Percentiles rank a stretch among this genome's conserved stretches.
These are phyloP conservation scores for Chlorella ohadii DNA, from an alignment of 139 green algal genomes.

Conservation along the genomic window DNA sequence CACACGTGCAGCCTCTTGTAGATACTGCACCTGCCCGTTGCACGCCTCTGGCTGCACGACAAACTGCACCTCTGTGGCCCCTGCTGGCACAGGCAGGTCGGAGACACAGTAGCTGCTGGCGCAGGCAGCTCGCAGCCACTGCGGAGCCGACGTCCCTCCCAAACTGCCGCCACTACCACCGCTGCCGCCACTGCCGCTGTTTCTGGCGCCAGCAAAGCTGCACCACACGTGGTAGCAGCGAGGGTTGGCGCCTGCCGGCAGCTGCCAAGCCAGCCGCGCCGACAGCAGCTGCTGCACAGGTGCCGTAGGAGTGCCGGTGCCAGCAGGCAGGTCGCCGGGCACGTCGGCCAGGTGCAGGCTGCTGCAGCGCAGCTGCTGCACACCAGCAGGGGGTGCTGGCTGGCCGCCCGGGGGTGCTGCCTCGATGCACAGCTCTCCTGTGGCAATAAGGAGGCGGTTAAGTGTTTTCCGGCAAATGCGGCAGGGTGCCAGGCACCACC, in stretches of 20 bases:
- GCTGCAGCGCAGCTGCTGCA: neutral
- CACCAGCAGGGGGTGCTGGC: neutral
- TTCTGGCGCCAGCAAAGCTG: neutral
- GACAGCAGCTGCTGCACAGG: neutral
- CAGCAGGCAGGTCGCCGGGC: no score
- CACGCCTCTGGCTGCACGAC: conserved; percentile 11
- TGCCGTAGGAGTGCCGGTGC: no score
- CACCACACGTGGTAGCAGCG: conserved; percentile 23
- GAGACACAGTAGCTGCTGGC: neutral
- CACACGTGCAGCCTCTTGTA: neutral
- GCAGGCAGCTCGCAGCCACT: neutral
- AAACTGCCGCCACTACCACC: no score
- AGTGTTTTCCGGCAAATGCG: no score
- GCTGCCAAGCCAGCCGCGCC: neutral
- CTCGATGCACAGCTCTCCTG: conserved; percentile 29
- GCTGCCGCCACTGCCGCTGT: neutral
- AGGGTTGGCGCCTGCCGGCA: neutral
- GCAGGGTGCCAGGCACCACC: no score
- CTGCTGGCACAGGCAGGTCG: neutral
- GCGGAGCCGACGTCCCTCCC: neutral
- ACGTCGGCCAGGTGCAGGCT: neutral
- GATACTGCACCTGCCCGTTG: conserved; percentile 5
- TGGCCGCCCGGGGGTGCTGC: neutral
- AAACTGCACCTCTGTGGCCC: neutral
- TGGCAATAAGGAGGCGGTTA: no score